Percentiles rank a stretch among this genome's conserved stretches.
Evolutionary conservation across 1,139 yeast species (phyloP).

Genomic region (Kluyveromyces sp.): DNA sequence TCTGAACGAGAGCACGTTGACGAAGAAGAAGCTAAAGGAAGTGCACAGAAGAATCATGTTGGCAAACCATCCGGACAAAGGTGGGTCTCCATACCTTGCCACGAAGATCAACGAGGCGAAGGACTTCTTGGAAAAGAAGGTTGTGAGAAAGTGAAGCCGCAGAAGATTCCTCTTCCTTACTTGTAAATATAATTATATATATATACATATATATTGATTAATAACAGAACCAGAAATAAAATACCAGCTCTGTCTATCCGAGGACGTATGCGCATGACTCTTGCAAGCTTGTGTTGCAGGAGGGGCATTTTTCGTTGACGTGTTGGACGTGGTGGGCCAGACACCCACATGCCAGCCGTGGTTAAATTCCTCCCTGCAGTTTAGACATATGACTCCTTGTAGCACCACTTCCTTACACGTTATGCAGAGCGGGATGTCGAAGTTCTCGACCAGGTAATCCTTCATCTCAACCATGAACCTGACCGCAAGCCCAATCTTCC

Average conservation of each 20-base stretch:
- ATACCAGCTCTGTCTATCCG: not conserved
- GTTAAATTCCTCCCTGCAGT: conserved; percentile 7
- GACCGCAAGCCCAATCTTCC: conserved; percentile 23
- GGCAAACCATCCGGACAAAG: conserved; percentile 95
- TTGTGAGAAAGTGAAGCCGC: conserved; percentile 15
- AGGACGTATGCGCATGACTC: conserved; percentile 21
- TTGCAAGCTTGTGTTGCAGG: conserved; percentile 16
- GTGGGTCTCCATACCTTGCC: conserved; percentile 92
- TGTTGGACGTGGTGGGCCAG: conserved; percentile 25
- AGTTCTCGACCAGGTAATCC: conserved; percentile 16
- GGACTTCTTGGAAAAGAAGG: conserved; percentile 78
- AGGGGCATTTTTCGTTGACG: conserved; percentile 17
- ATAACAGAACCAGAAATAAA: no score
- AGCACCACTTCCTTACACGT: conserved; percentile 18
- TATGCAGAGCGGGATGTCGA: conserved; percentile 15
- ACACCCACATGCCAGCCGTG: conserved; percentile 26
- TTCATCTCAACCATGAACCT: conserved; percentile 22
- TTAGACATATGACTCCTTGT: conserved; percentile 23
- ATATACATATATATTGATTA: conserved; percentile 1
- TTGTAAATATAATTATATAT: not conserved
- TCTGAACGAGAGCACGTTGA: conserved; percentile 69
- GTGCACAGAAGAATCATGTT: conserved; percentile 90
- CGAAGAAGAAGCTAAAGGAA: conserved; percentile 76
- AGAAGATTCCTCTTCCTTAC: not conserved
- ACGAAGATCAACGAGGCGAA: conserved; percentile 97